These are phyloP conservation scores for Synchytrium microbalum DNA, from an alignment of 371 early-diverging fungal species.

Conservation along the genomic window DNA sequence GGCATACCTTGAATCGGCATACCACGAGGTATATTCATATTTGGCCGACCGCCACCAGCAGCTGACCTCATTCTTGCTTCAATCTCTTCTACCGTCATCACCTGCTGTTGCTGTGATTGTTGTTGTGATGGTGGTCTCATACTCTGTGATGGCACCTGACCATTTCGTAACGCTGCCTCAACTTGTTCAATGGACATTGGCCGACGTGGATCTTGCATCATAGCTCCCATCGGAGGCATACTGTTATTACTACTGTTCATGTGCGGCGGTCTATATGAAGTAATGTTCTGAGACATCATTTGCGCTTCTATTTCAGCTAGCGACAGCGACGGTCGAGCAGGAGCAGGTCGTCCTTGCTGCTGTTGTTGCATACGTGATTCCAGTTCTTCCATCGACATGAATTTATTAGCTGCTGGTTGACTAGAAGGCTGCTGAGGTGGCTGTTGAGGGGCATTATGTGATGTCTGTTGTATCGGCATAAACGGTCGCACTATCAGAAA, in stretches of 20 bases:
- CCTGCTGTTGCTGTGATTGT: neutral
- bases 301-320: neutral
- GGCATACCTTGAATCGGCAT: too few relatives aligned
- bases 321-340: neutral
- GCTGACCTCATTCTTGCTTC: slow-evolving; percentile 1
- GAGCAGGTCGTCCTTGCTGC: neutral
- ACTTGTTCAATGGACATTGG: neutral
- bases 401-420: neutral
- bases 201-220: slow-evolving; percentile 1
- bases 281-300: neutral
- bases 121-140: neutral
- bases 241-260: neutral
- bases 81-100: neutral
- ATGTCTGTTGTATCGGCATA: too few relatives aligned
- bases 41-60: neutral
- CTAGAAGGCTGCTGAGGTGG: neutral
- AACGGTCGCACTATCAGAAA: too few relatives aligned
- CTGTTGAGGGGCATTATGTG: slow-evolving; percentile 1
- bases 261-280: neutral
- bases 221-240: neutral
- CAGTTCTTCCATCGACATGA: slow-evolving; percentile 3
- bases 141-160: neutral
- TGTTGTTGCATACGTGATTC: neutral
- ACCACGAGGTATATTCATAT: too few relatives aligned
- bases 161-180: neutral